These are phyloP conservation scores for Pachyrhizus erosus DNA, from an alignment of 306 rosid genomes.

Conservation along the genomic window DNA sequence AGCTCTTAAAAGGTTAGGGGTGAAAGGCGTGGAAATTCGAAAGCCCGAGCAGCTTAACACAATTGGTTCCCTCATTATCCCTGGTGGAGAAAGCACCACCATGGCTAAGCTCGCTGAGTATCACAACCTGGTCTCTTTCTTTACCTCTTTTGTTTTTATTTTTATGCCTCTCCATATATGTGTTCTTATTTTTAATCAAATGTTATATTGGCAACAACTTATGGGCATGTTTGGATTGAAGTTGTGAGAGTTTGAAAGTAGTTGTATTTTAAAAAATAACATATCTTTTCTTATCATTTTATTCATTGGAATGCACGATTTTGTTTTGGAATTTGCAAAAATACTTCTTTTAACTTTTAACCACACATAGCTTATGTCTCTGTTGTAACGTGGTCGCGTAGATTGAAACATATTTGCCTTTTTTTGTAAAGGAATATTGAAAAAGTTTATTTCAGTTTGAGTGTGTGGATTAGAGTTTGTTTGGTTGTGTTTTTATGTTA, in stretches of 20 bases:
- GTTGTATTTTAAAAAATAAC: no score
- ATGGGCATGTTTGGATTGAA: no score
- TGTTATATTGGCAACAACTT: not conserved
- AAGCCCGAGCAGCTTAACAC: slow-evolving; percentile 86
- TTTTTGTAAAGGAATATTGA: not conserved
- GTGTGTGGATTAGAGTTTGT: not conserved
- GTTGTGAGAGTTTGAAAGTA: no score
- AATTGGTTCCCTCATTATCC: slow-evolving; percentile 82
- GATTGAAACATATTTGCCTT: not conserved
- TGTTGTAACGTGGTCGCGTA: no score
- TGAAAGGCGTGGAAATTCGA: slow-evolving; percentile 83
- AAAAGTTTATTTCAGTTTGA: not conserved
- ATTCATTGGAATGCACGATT: no score
- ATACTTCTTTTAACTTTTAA: no score
- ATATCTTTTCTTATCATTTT: no score
- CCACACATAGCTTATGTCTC: no score
- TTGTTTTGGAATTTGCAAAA: no score
- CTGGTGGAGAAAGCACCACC: slow-evolving; percentile 98
- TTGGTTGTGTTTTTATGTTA: no score
- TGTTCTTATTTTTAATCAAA: not conserved
- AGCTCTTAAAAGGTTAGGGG: slow-evolving; percentile 90
- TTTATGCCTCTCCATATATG: not conserved
- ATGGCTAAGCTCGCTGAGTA: slow-evolving; percentile 96
- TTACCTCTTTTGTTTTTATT: not conserved
- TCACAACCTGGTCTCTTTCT: slow-evolving; percentile 73